Evolutionary conservation across 768 basidiomycete species (phyloP), one percentile per base, ranked within the genome.

Genomic region (Phaeolepiota aurea): DNA sequence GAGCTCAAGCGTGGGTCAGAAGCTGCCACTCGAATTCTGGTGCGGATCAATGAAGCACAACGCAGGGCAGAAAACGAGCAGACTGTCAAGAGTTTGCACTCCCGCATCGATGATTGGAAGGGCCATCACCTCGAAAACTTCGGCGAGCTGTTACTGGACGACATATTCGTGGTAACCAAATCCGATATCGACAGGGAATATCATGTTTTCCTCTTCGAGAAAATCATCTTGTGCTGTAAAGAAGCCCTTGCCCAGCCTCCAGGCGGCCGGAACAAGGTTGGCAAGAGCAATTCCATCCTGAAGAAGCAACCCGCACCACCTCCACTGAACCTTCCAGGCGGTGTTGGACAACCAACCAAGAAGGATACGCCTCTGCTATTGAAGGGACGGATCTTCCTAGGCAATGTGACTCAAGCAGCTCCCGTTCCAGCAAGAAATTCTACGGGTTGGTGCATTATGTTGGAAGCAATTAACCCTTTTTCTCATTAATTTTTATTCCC

Each of bases 211-310:
- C 71, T 99, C 23, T 99, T 99, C 50, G 93, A 98, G 66, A 91
- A 91, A 67, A 99, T 99, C 61, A 91, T 99, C 49, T 75, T 98
- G 15, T 99, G 96, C 63, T 98, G 96, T 72, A 98, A 98, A 60
- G 96, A 98, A 59, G 83, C 85, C 4, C 55, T 71, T 12, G 69
- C 71, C 3, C 70, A 72, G 4, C 68, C 74, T 9, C 68, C 71
- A 23, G 78, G 73, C 46, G 71, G 74, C 16, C 76, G 73, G 30
- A 79, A 76, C 59, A 87, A 89, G 62, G 68, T 66, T 28, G 70
- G 73, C 50, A 97, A 97, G 71, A 91, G 74, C 54, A 87, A 87
- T 42, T 88, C 88, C 4, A 77, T 97, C 37, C 60, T 96, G 45
- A 90, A 93, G 72, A 94, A 92, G 62, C 84, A 85, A 48, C 60